These are phyloP conservation scores for Aspergillus sp. DNA, from an alignment of 2,329 filamentous ascomycete species.

Conservation along the genomic window DNA sequence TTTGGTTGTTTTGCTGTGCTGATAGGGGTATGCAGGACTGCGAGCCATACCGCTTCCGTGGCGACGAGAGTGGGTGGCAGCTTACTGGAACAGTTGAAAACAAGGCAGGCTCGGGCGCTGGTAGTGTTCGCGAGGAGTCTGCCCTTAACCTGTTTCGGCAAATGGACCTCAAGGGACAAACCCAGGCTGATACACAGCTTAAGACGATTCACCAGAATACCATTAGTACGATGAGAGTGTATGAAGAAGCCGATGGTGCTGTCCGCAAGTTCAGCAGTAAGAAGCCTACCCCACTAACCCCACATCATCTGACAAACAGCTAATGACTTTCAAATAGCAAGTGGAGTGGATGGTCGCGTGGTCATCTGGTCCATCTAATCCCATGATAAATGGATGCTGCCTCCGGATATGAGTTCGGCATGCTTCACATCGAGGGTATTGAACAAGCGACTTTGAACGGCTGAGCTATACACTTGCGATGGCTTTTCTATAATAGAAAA, in stretches of 20 bases:
- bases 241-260: conserved; percentile 59
- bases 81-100: conserved; percentile 74
- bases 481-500: too few relatives aligned
- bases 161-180: conserved; percentile 96
- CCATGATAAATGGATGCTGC: background rate
- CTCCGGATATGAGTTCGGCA: background rate
- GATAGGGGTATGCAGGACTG: conserved; percentile 46
- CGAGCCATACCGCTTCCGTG: conserved; percentile 85
- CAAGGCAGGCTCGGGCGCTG: conserved; percentile 59
- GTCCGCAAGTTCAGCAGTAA: conserved; percentile 84
- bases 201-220: conserved; percentile 97
- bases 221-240: conserved; percentile 77
- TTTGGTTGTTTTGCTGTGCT: background rate
- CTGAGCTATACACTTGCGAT: too few relatives aligned
- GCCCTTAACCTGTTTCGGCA: conserved; percentile 97
- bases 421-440: background rate
- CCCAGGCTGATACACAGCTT: conserved; percentile 85
- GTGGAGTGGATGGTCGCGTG: conserved; percentile 75
- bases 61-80: conserved; percentile 75
- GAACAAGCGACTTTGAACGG: background rate
- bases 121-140: conserved; percentile 72
- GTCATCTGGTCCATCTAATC: conserved; percentile 68
- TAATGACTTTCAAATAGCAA: conserved; percentile 50
- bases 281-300: conserved; percentile 22
- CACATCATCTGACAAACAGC: conserved; percentile 2